Evolutionary conservation across 1,284 basidiomycete genomes (phyloP).

Genomic region (Butyriboletus regius): DNA sequence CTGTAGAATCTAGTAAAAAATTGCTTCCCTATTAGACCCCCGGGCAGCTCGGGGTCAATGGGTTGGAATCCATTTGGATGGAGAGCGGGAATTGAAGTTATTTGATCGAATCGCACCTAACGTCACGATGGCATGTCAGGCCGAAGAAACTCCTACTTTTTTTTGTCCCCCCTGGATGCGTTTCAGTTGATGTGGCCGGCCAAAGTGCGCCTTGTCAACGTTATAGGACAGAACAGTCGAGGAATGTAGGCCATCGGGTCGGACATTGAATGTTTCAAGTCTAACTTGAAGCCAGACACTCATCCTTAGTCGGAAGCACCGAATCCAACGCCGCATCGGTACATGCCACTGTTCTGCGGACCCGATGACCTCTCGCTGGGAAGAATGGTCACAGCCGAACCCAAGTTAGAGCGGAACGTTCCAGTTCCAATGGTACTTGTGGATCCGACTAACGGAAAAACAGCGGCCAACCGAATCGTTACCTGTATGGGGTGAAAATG

Average conservation of each 20-base stretch:
- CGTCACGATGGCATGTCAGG: neutral
- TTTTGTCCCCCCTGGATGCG: neutral
- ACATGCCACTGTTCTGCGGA: neutral
- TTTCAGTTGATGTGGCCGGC: neutral
- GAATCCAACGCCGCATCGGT: too few relatives aligned
- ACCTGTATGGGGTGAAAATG: neutral
- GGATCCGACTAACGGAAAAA: neutral
- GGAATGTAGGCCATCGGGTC: neutral
- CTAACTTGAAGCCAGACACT: neutral
- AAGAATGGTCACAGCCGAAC: too few relatives aligned
- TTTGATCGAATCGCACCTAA: neutral
- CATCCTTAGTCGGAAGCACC: neutral
- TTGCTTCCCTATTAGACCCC: neutral
- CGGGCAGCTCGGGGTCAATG: slow-evolving; percentile 1
- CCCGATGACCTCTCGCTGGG: neutral
- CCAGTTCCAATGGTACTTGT: neutral
- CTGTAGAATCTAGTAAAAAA: neutral
- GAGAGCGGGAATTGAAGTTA: neutral
- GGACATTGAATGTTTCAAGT: too few relatives aligned
- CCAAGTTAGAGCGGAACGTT: neutral
- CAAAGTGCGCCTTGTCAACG: neutral
- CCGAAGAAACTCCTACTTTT: neutral
- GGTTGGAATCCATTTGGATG: neutral
- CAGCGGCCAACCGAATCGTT: neutral
- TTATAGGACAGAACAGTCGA: neutral